Evolutionary conservation across 2,329 filamentous ascomycete genomes (phyloP), one percentile per base, ranked within the genome.

Genomic region (Ascocoryne sarcoides): DNA sequence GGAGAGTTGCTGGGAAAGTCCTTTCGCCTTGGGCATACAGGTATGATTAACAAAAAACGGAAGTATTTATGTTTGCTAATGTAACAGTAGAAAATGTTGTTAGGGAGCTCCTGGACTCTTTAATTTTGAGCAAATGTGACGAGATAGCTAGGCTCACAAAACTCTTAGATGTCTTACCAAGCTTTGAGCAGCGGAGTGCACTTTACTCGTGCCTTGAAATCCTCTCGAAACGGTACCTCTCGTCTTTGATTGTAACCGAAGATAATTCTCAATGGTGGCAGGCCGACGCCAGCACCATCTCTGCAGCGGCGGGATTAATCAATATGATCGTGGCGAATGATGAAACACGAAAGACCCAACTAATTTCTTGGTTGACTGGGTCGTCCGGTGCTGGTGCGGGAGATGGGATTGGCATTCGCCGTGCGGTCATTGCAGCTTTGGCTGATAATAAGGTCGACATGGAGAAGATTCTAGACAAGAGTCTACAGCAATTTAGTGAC

Each of bases 401-500:
- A 5, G 71, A 80, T 40, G 69, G 71, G 0, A 63, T 79, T n/a
- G 73, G 71, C 4, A 76, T 87, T 37, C 73, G 83, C 28, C 74
- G 84, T 46, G 80, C 82, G 14, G 70, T 79, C 8, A 47, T 87
- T 30, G 73, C 74, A 18, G 70, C 70, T 7, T 58, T 85, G 15
- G 67, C 70, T 9, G 60, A 70, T 29, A 66, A 71, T 34, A 71
- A 64, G 44, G 68, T 69, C 1, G 63, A 62, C 15, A 62, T 86
- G 2, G 63, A 69, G 4, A 65, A 59, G 0, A 65, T 84, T 26
- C 59, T 90, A 41, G 77, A 88, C 53, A 85, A 78, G 55, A 75
- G 71, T 36, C 65, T 95, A 36, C 68, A 67, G 29, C 75, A 82
- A 36, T 95, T 96, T 60, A 85, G 86, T 1, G 89, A 95, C 53